Evolutionary conservation across 345 rosid species (phyloP).

Genomic region (Arabis hirsuta): DNA sequence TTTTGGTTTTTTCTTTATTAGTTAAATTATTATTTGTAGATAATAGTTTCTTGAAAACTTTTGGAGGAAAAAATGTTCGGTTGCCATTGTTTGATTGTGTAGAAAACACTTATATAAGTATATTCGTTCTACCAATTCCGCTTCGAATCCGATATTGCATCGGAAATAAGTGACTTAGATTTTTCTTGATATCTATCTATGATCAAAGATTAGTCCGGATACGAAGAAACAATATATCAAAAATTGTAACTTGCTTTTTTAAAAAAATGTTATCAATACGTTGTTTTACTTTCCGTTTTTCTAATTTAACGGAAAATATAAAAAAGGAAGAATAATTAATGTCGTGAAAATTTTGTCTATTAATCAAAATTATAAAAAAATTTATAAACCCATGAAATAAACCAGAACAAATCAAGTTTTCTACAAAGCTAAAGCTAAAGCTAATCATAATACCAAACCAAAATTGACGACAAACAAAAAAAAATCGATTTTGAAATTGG

Average conservation of each 20-base stretch:
- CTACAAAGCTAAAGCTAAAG: background rate
- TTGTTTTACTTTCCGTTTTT: no score
- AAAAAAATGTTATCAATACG: no score
- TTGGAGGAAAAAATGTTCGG: background rate
- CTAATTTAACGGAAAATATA: no score
- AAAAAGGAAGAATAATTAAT: no score
- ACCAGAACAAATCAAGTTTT: background rate
- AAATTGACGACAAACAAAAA: background rate
- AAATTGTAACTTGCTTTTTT: no score
- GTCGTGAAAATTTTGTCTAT: background rate
- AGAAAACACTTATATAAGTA: no score
- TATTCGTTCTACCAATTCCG: no score
- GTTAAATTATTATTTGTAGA: background rate
- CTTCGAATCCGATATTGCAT: no score
- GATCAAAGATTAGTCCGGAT: background rate
- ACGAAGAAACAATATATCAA: no score
- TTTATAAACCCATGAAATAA: background rate
- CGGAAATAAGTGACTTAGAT: no score
- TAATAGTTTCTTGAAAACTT: background rate
- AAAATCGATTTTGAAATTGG: background rate
- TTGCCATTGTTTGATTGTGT: background rate
- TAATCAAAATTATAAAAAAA: background rate
- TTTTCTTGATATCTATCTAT: background rate
- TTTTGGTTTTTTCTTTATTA: background rate
- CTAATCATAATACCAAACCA: background rate